Percentiles rank a stretch among this genome's conserved stretches.
phyloP scores from a whole-genome alignment of 2,329 filamentous ascomycete genomes.

The Ambrosiella cleistominuta region DNA sequence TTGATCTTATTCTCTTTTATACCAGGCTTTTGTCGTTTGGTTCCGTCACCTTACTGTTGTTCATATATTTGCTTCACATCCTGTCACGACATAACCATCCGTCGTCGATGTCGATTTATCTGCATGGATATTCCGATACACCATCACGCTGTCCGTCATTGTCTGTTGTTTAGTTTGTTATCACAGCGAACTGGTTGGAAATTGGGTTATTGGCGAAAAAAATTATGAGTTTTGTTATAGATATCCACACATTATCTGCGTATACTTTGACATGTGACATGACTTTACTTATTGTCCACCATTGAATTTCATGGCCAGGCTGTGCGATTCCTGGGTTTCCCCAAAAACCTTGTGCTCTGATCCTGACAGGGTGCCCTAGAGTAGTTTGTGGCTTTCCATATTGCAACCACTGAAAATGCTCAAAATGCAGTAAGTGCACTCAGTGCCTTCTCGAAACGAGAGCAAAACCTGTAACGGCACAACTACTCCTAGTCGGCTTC shows the following conservation, averaged over 20 bases:
- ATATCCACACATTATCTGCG: background rate
- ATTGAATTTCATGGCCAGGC: too few species aligned
- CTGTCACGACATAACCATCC: background rate
- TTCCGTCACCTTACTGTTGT: background rate
- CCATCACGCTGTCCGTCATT: slow-evolving; percentile 12
- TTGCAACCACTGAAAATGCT: too few species aligned
- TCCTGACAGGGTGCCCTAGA: too few species aligned
- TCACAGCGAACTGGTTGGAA: slow-evolving; percentile 12
- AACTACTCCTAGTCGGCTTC: background rate
- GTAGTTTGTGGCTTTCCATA: too few species aligned
- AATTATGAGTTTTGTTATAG: background rate
- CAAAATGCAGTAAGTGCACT: background rate
- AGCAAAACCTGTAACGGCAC: slow-evolving; percentile 10
- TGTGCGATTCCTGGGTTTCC: too few species aligned
- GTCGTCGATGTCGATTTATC: background rate
- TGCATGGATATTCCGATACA: slow-evolving; percentile 2
- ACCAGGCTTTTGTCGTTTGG: background rate
- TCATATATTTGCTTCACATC: slow-evolving; percentile 1
- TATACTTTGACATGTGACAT: background rate
- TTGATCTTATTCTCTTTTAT: background rate
- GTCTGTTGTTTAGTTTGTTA: slow-evolving; percentile 8
- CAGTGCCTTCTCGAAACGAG: slow-evolving; percentile 11
- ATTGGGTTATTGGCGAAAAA: slow-evolving; percentile 4
- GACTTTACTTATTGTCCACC: background rate
- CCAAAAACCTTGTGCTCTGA: too few species aligned